phyloP scores from a whole-genome alignment of 306 rosid genomes.

The Cucumis hystrix region DNA sequence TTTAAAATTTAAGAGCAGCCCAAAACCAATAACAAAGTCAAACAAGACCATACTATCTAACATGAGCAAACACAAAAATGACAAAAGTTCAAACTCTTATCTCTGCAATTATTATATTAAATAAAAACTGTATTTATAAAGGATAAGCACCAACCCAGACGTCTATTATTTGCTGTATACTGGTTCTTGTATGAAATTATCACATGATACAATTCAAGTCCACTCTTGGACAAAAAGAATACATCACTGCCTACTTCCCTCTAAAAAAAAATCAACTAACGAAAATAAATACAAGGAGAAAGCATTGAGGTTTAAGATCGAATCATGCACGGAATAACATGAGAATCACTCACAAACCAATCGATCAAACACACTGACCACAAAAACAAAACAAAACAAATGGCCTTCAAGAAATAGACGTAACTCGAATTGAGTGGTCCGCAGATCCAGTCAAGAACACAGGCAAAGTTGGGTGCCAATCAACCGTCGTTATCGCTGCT shows the following conservation, averaged over 20 bases:
- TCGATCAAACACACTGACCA: background rate
- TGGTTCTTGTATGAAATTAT: background rate
- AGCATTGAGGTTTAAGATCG: background rate
- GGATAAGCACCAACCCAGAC: no score
- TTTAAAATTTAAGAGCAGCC: background rate
- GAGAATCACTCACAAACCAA: constrained; percentile 1
- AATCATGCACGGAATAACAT: background rate
- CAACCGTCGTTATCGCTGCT: constrained; percentile 76
- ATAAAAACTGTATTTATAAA: no score
- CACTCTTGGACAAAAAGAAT: background rate
- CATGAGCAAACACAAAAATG: no score
- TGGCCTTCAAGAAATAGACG: constrained; percentile 38
- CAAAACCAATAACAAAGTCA: background rate
- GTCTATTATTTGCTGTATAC: background rate
- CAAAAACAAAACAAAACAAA: background rate
- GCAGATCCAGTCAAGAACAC: constrained; percentile 91
- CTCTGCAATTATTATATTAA: no score
- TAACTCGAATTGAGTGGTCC: constrained; percentile 78
- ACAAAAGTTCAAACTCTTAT: no score
- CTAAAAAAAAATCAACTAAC: background rate
- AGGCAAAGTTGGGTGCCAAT: constrained; percentile 93
- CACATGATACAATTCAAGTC: background rate
- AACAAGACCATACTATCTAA: background rate
- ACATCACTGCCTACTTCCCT: background rate
- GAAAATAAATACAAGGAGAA: background rate